Evolutionary conservation across 371 early-diverging fungal species (phyloP).

Genomic region (Blyttiomyces sp.): DNA sequence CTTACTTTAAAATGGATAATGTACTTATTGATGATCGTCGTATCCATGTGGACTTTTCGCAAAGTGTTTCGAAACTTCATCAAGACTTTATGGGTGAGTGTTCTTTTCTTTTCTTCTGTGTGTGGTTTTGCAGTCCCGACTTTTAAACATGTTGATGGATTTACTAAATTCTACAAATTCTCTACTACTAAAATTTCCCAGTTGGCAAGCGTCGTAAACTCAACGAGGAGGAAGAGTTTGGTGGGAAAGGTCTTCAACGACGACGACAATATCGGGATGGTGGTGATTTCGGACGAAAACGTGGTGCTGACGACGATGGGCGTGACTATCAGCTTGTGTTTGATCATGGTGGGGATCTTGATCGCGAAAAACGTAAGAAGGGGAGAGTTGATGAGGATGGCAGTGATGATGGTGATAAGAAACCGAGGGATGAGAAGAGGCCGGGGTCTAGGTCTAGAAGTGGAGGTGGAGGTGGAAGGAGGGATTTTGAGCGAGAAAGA

Average conservation of each 20-base stretch:
- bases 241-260: slow-evolving; percentile 44
- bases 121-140: too few species aligned
- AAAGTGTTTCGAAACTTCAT: slow-evolving; percentile 86
- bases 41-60: slow-evolving; percentile 97
- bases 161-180: too few species aligned
- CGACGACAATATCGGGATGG: slow-evolving; percentile 47
- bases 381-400: neutral
- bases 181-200: neutral
- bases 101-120: neutral
- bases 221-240: slow-evolving; percentile 34
- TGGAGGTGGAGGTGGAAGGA: neutral
- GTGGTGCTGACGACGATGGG: slow-evolving; percentile 26
- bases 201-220: slow-evolving; percentile 27
- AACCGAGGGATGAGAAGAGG: neutral
- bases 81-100: slow-evolving; percentile 31
- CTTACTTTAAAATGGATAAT: slow-evolving; percentile 88
- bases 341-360: slow-evolving; percentile 43
- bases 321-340: slow-evolving; percentile 41
- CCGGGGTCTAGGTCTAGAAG: neutral
- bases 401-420: neutral
- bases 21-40: slow-evolving; percentile 95
- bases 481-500: neutral
- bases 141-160: too few species aligned
- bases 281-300: slow-evolving; percentile 31
- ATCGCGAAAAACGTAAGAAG: slow-evolving; percentile 28